Evolutionary conservation across 257 asterid species (phyloP), one percentile per base, ranked within the genome.

Genomic region (Nyctanthes arbortristis): DNA sequence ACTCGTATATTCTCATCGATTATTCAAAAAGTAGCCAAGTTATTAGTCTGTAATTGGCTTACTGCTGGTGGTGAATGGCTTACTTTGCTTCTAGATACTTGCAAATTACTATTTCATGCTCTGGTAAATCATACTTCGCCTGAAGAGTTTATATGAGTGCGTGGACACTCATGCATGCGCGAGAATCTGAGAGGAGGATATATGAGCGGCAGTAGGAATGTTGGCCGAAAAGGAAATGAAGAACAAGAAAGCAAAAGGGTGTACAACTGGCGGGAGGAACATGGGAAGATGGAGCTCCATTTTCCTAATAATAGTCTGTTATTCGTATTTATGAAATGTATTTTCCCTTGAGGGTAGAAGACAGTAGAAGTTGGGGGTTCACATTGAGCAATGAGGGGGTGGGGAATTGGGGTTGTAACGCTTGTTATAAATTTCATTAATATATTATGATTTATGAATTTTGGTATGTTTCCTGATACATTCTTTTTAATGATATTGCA

Each of bases 381-480:
- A 52, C 3, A 22, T 30, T 52, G 28, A 22, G 59, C 31, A 52
- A 9, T 52, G 24, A 52, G 59, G n/a, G 30, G 59, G 14, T 24
- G 30, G 59, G 1, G 59, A 7, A 10, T 52, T 52, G 14, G 59
- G 59, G 30, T 9, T 7, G 31, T 10, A 52, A 45, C 24, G 52
- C 11, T 2, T 24, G 45, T 54, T 31, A 54, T 74, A 24, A n/a
- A 22, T 35, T 32, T 43, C 62, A 10, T 27, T 22, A 54, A 52
- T 35, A 36, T 67, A 31, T 72, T 61, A 58, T 35, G 45, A 24
- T 56, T 11, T 29, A 34, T 39, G 45, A 45, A 47, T n/a, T 72
- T 59, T 77, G 30, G 60, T 71, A 7, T 11, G 43, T 60, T 24
- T 14, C 62, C 73, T 82, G 77, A 74, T 75, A n/a, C 73, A 39